Base-by-base conservation (phyloP, 1,284 basidiomycete species). In the Naganishia albida region DNA sequence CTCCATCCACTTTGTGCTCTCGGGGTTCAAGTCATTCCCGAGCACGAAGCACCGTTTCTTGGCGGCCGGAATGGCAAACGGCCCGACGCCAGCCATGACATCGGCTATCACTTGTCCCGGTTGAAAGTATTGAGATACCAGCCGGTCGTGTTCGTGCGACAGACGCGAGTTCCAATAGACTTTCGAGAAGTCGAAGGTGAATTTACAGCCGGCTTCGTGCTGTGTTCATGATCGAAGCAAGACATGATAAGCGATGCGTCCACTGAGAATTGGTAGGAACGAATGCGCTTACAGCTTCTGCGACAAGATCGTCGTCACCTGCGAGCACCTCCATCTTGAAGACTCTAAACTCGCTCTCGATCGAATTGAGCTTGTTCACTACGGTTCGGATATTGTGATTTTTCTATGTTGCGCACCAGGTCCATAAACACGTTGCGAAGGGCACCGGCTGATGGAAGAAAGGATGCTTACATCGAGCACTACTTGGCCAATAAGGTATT, bases 141-240 rank as follows among this genome's bases (percentile, higher is more conserved):
- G 82, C 3, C 93, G 86, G 42, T 87, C 86, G 73, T 99, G 96
- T 74, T 99, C 96, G 0, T 87, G 87, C 69, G 93, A 90, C 40
- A 99, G 80, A 20, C 96, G 86, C 20, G 93, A 95, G 81, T 99
- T 99, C 93, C 94, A 99, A 79, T 99, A 99, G 2, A 99, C 96
- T 72, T 87, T 84, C 10, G 90, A 87, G 74, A 99, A 99, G 76
- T 99, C 94, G 72, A 99, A 98, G 0, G 85, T 88, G 77, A 98
- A 99, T 16, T 80, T 81, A 78, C 93, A 98, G 70, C 87, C 85
- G 7, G 87, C 85, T 81, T 96, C 93, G 69, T 83, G 84, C 90
- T 94, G 73, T 2, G 6, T 3, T 30, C 6, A 39, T 20, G 25
- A 40, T 23, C 8, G 44, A 53, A 26, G 18, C 40, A 68, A 46